These are phyloP conservation scores for Aristolochia californica DNA, from an alignment of 164 flowering plant genomes.

Conservation along the genomic window DNA sequence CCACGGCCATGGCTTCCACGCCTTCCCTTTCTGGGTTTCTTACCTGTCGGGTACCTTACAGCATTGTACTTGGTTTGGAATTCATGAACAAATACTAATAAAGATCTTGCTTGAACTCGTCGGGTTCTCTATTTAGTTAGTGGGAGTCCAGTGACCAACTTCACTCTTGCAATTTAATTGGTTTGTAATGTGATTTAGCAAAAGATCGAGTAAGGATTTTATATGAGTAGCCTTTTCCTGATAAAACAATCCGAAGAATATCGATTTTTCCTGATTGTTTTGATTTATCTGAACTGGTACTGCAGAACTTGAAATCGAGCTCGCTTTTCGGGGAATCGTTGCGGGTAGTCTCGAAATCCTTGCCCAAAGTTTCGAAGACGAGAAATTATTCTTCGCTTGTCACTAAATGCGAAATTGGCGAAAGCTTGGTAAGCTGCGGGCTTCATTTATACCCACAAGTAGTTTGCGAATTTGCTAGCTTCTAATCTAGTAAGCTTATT, in stretches of 20 bases:
- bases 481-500: neutral
- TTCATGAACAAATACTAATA: no score
- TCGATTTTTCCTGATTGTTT: no score
- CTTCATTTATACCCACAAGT: neutral
- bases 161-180: no score
- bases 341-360: conserved; percentile 34
- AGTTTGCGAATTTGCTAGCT: neutral
- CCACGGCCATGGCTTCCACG: conserved; percentile 34
- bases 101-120: no score
- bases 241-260: no score
- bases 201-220: no score
- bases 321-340: conserved; percentile 69
- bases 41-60: conserved; percentile 35
- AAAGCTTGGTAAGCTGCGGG: conserved; percentile 54
- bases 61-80: no score
- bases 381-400: conserved; percentile 29
- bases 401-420: conserved; percentile 75
- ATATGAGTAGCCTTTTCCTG: no score
- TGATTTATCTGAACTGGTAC: conserved; percentile 1
- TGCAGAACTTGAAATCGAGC: conserved; percentile 63
- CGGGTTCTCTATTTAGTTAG: no score
- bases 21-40: conserved; percentile 39
- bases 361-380: conserved; percentile 34
- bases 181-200: no score
- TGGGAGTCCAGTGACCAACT: no score